Conservation (phyloP, 2,329 filamentous ascomycete species). For the Fusarium sp. region DNA sequence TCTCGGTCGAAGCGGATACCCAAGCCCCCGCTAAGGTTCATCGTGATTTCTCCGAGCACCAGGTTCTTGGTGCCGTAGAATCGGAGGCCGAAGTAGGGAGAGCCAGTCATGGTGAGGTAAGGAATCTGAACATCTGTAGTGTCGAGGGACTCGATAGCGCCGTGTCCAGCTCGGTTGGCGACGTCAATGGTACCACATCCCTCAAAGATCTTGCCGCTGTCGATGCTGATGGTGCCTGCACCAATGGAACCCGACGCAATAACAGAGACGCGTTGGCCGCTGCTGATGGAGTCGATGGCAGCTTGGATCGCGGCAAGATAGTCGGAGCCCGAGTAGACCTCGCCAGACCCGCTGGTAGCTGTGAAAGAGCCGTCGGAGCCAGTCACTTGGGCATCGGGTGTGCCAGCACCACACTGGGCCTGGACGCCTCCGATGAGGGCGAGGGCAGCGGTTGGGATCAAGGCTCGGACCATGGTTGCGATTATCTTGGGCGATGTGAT, state of each 20-base stretch:
- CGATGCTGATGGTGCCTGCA: constrained; percentile 60
- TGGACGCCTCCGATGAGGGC: constrained; percentile 52
- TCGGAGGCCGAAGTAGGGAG: constrained; percentile 66
- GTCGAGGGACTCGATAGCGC: constrained; percentile 64
- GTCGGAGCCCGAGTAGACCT: constrained; percentile 63
- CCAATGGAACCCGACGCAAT: constrained; percentile 66
- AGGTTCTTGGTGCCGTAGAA: constrained; percentile 64
- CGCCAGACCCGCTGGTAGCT: constrained; percentile 54
- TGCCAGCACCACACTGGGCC: constrained; percentile 61
- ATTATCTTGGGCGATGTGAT: neutral
- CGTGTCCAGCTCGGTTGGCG: constrained; percentile 54
- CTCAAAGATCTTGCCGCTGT: constrained; percentile 66
- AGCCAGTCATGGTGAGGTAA: constrained; percentile 68
- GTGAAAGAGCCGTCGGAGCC: constrained; percentile 57
- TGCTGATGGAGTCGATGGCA: constrained; percentile 61
- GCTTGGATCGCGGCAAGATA: constrained; percentile 65
- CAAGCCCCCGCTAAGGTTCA: constrained; percentile 65
- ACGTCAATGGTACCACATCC: constrained; percentile 67
- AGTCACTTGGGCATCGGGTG: constrained; percentile 58
- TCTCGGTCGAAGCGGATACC: constrained; percentile 70
- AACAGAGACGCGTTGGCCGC: constrained; percentile 64
- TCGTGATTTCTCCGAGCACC: constrained; percentile 61
- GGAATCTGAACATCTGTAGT: constrained; percentile 63
- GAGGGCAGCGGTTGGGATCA: constrained; percentile 52
- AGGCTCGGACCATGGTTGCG: constrained; percentile 49